These are phyloP conservation scores for Hymenoscyphus occultus DNA, from an alignment of 2,329 filamentous ascomycete genomes.

Conservation along the genomic window DNA sequence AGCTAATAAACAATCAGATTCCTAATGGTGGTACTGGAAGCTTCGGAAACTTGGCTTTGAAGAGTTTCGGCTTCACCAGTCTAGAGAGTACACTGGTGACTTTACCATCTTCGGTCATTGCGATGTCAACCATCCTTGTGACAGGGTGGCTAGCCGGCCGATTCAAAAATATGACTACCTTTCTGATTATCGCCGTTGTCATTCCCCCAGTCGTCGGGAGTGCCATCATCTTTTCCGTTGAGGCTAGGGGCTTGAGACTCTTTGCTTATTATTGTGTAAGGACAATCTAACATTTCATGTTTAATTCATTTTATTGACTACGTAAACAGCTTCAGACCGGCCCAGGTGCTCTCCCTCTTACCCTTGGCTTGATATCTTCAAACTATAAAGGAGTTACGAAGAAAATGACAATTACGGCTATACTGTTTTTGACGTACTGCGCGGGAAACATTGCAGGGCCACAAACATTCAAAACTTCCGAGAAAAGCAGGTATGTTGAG, in stretches of 20 bases:
- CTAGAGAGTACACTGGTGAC: constrained; percentile 35
- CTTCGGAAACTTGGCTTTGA: constrained; percentile 49
- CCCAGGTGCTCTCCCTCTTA: constrained; percentile 33
- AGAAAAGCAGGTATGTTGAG: constrained; percentile 17
- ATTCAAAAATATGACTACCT: constrained; percentile 25
- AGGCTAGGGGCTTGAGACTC: constrained; percentile 26
- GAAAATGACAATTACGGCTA: constrained; percentile 34
- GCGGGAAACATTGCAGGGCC: constrained; percentile 32
- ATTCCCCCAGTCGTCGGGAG: constrained; percentile 30
- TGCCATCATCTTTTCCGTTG: constrained; percentile 28
- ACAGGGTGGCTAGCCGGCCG: constrained; percentile 39
- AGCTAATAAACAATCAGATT: constrained; percentile 38
- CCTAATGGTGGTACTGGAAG: constrained; percentile 61
- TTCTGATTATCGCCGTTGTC: constrained; percentile 26
- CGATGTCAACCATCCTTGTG: constrained; percentile 23
- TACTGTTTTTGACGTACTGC: constrained; percentile 28
- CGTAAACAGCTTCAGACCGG: constrained; percentile 38
- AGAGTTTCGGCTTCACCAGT: constrained; percentile 38
- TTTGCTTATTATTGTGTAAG: constrained; percentile 33
- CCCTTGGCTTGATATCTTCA: constrained; percentile 33
- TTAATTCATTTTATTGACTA: neutral
- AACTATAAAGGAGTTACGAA: constrained; percentile 36
- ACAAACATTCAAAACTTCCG: constrained; percentile 23
- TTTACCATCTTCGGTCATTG: constrained; percentile 25
- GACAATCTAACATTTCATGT: neutral